Base-by-base conservation (phyloP, 495 filamentous ascomycete genomes). In the Penicillium antarcticum region DNA sequence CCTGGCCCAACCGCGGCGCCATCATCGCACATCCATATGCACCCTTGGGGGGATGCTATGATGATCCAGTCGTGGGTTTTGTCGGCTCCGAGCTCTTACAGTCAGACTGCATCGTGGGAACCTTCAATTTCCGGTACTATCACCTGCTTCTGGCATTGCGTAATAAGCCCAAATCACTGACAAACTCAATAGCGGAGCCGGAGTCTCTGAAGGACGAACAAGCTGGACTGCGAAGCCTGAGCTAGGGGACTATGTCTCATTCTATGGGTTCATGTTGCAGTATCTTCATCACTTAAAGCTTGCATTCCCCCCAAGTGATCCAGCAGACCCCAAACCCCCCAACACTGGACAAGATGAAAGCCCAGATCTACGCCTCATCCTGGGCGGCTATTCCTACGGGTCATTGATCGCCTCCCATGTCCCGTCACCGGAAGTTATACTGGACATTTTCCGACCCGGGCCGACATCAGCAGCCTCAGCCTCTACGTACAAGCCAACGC, bases 1-100 rank as follows among this genome's bases (percentile, higher is more conserved):
- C 57, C 17, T 79, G 78, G 76, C 57, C 50, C 9, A 72, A 73
- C 42, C 79, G 78, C 51, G 87, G 83, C 10, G 92, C 90, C 3
- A 79, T 97, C 17, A 65, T 98, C 19, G 92, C 92, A 0, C 94
- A 97, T 67, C 92, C 94, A 0, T 98, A 97, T 53, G 89, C 91
- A 16, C 81, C 87, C 0, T 72, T 97, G 5, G 94, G 94, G 10
- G 94, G 94, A 5, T 86, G 75, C 71, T 92, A 84, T 65, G 87
- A 97, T 63, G 91, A 97, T 56, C 78, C 79, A 0, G 77, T 95
- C 17, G 88, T 98, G 12, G 69, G 79, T 26, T 70, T 81, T 18
- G 64, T 88, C 11, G 80, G 79, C 1, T 65, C 66, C 2, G 84
- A 85, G 47, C 73, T 96, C 19, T 65, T 95, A 6, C 66, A 75